phyloP scores from a whole-genome alignment of 2,329 filamentous ascomycete genomes.

The Fusarium sororula region DNA sequence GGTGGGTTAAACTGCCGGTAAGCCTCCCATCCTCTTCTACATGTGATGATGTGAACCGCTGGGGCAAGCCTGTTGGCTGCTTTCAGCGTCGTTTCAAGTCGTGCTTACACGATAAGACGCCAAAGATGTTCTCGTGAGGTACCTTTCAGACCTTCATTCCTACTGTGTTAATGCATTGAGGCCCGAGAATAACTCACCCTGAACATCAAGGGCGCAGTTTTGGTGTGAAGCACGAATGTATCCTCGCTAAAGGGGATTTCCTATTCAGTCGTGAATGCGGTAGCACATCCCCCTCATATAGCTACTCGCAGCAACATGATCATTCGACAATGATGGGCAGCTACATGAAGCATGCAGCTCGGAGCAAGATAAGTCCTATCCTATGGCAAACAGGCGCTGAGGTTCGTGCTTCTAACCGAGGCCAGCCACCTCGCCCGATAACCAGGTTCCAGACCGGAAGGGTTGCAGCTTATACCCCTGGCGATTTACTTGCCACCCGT shows the following conservation, averaged over 20 bases:
- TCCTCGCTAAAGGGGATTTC: neutral
- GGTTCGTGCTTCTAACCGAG: conserved; percentile 10
- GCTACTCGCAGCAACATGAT: conserved; percentile 11
- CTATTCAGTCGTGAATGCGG: neutral
- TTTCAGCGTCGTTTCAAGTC: neutral
- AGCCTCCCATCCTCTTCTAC: neutral
- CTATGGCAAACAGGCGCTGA: conserved; percentile 17
- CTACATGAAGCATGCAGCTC: conserved; percentile 6
- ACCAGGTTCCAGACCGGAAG: neutral
- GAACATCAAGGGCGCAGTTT: neutral
- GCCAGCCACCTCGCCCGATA: conserved; percentile 10
- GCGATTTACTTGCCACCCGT: conserved; percentile 24
- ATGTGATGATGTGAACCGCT: neutral
- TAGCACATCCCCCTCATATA: neutral
- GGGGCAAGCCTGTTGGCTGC: neutral
- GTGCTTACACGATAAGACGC: neutral
- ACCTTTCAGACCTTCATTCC: neutral
- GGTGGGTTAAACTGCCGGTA: neutral
- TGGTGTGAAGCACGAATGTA: neutral
- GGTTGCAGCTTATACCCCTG: conserved; percentile 22
- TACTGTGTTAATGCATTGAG: neutral
- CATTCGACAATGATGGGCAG: conserved; percentile 11
- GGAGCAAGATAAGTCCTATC: conserved; percentile 22
- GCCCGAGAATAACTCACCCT: neutral
- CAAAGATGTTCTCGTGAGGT: neutral